Conservation (phyloP, 805 yeast species). For the Sugiyamaella marilandica region DNA sequence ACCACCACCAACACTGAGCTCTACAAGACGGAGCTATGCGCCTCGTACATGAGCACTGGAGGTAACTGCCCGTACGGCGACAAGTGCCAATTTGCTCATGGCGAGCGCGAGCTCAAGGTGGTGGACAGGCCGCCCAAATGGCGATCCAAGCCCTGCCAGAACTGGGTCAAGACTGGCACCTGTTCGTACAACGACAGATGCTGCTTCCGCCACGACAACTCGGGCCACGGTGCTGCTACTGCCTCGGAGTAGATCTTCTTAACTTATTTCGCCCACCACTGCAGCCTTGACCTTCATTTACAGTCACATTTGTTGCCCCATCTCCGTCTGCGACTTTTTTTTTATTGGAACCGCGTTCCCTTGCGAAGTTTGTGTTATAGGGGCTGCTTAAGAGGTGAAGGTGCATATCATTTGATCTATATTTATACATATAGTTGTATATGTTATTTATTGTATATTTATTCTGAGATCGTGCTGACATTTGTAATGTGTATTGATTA, state of each 20-base stretch:
- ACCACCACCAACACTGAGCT: conserved; percentile 51
- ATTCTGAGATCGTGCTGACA: background rate
- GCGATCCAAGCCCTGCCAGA: conserved; percentile 87
- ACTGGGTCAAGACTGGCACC: conserved; percentile 75
- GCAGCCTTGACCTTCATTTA: background rate
- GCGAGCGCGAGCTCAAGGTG: conserved; percentile 64
- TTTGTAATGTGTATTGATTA: too few species aligned
- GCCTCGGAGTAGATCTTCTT: background rate
- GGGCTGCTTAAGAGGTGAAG: background rate
- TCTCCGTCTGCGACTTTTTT: background rate
- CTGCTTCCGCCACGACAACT: conserved; percentile 68
- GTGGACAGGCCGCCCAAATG: conserved; percentile 76
- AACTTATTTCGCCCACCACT: background rate
- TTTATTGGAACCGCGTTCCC: conserved; percentile 2
- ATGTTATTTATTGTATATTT: conserved; percentile 11
- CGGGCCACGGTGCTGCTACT: background rate
- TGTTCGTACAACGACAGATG: conserved; percentile 91
- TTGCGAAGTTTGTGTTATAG: background rate
- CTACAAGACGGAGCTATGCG: conserved; percentile 88
- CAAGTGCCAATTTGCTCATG: conserved; percentile 95
- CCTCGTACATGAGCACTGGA: conserved; percentile 62
- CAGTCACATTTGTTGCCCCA: background rate
- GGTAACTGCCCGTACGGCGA: conserved; percentile 81
- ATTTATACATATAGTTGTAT: conserved; percentile 2
- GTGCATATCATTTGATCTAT: conserved; percentile 2